Conservation (phyloP, 768 basidiomycete species). For the Cubamyces sp. region DNA sequence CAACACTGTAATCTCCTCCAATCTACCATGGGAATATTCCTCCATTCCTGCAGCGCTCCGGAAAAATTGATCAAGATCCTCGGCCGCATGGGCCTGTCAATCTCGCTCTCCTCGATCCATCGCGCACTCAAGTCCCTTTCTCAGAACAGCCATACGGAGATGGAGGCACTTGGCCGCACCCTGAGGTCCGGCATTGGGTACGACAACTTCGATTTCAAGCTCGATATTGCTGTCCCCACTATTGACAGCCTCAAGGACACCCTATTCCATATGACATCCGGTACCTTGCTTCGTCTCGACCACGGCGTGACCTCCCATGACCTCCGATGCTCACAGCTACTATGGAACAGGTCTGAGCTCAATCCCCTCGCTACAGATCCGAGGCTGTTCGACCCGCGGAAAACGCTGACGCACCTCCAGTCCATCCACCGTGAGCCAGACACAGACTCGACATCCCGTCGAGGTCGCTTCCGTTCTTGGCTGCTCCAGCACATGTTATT, state of each 20-base stretch:
- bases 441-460: not conserved
- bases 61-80: slow-evolving; percentile 34
- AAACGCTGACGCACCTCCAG: not conserved
- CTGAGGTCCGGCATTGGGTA: not conserved
- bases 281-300: slow-evolving; percentile 34
- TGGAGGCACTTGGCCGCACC: not conserved
- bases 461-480: slow-evolving; percentile 27
- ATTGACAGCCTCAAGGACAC: slow-evolving; percentile 33
- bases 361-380: slow-evolving; percentile 26
- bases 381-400: not conserved
- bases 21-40: slow-evolving; percentile 35
- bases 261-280: slow-evolving; percentile 42
- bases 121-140: not conserved
- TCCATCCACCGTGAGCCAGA: slow-evolving; percentile 2
- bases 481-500: slow-evolving; percentile 35
- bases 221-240: slow-evolving; percentile 37
- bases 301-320: slow-evolving; percentile 29
- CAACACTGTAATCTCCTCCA: slow-evolving; percentile 33
- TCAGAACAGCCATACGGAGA: not conserved
- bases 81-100: slow-evolving; percentile 34
- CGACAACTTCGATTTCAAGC: slow-evolving; percentile 49
- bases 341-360: slow-evolving; percentile 37
- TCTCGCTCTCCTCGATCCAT: slow-evolving; percentile 1
- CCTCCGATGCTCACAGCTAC: slow-evolving; percentile 37
- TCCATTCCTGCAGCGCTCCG: slow-evolving; percentile 33